Percentiles rank a stretch among this genome's conserved stretches.
Evolutionary conservation across 129 eudicot genomes (phyloP).

Genomic region (Pittosporum tobira): DNA sequence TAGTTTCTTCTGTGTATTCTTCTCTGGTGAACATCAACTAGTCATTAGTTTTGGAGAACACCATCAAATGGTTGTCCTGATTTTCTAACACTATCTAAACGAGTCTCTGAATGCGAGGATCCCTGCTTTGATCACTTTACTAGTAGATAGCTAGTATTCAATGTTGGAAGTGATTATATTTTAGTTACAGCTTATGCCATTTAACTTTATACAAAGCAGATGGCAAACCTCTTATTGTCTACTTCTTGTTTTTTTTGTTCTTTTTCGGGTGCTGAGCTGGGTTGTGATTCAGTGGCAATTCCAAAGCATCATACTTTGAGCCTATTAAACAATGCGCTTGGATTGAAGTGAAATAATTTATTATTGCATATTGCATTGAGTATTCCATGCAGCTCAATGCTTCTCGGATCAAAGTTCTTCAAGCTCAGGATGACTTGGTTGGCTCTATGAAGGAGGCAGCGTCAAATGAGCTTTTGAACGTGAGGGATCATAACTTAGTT

Average conservation of each 20-base stretch:
- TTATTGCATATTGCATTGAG: conserved; percentile 46
- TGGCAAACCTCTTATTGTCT: too few species aligned
- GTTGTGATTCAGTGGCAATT: too few species aligned
- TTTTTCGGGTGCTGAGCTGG: too few species aligned
- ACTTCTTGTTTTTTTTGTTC: too few species aligned
- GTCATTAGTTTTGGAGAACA: neutral
- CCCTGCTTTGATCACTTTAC: neutral
- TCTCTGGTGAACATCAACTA: too few species aligned
- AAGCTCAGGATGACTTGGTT: conserved; percentile 98
- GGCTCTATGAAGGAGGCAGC: conserved; percentile 85
- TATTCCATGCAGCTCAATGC: conserved; percentile 97
- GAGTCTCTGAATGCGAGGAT: too few species aligned
- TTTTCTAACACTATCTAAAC: too few species aligned
- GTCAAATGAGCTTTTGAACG: conserved; percentile 68
- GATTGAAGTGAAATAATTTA: neutral
- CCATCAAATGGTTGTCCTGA: neutral
- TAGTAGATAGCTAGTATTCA: neutral
- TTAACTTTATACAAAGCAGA: too few species aligned
- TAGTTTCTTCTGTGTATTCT: neutral
- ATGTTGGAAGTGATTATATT: neutral
- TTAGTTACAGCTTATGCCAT: neutral
- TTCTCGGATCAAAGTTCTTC: conserved; percentile 94
- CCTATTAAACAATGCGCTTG: neutral
- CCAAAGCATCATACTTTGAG: neutral
- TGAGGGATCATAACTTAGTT: conserved; percentile 36